phyloP scores from a whole-genome alignment of 805 yeast genomes.

The Metschnikowia vanudenii region DNA sequence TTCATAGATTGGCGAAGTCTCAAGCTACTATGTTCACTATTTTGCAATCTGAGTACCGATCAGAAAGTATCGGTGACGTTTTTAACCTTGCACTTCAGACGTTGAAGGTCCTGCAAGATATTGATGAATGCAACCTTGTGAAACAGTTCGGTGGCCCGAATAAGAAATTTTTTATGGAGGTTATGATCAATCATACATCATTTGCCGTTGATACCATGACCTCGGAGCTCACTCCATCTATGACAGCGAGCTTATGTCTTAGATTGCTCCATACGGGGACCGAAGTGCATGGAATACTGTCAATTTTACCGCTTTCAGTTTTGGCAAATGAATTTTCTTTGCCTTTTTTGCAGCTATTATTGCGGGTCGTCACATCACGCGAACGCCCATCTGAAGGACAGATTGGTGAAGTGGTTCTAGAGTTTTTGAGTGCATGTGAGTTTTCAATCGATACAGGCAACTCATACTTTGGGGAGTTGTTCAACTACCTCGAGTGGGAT shows the following conservation, averaged over 20 bases:
- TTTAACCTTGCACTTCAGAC: slow-evolving; percentile 17
- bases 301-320: not conserved
- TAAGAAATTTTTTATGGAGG: slow-evolving; percentile 1
- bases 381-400: slow-evolving; percentile 15
- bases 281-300: not conserved
- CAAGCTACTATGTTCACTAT: slow-evolving; percentile 17
- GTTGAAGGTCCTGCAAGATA: slow-evolving; percentile 3
- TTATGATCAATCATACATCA: slow-evolving; percentile 5
- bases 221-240: slow-evolving; percentile 1
- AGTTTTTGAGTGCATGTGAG: slow-evolving; percentile 17
- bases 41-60: slow-evolving; percentile 16
- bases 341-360: slow-evolving; percentile 41
- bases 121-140: not conserved
- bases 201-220: slow-evolving; percentile 7
- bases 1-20: slow-evolving; percentile 7
- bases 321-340: slow-evolving; percentile 37
- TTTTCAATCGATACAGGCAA: slow-evolving; percentile 30
- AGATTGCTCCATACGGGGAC: not conserved
- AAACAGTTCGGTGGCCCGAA: not conserved
- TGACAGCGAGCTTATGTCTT: not conserved
- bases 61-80: slow-evolving; percentile 11
- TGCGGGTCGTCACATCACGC: slow-evolving; percentile 27
- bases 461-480: slow-evolving; percentile 42
- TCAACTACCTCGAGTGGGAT: slow-evolving; percentile 32
- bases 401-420: slow-evolving; percentile 12